Percentiles rank a stretch among this genome's conserved stretches.
These are phyloP conservation scores for Xylaria sp. DNA, from an alignment of 2,329 filamentous ascomycete genomes.

Conservation along the genomic window DNA sequence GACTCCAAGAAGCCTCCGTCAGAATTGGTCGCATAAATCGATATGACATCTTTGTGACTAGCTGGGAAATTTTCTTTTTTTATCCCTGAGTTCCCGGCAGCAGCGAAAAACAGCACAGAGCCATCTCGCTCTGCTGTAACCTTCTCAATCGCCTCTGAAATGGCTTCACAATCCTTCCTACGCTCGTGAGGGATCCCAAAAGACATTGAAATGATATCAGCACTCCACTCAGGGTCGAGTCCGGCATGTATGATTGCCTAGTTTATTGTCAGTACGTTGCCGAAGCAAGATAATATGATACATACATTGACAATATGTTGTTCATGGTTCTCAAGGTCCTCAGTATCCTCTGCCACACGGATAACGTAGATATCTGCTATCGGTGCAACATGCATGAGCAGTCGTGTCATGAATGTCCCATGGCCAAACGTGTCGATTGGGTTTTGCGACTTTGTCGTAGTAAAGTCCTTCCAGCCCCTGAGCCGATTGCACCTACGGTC, in stretches of 20 bases:
- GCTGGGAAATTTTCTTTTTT: slow-evolving; percentile 6
- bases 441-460: not conserved
- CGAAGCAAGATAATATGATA: not conserved
- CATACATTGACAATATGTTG: not conserved
- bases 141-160: not conserved
- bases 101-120: slow-evolving; percentile 2
- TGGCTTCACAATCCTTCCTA: not conserved
- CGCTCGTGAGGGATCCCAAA: slow-evolving; percentile 2
- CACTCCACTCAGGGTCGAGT: slow-evolving; percentile 1
- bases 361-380: not conserved
- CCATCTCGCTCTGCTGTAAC: slow-evolving; percentile 1
- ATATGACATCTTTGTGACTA: slow-evolving; percentile 3
- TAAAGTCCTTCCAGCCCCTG: slow-evolving; percentile 4
- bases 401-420: slow-evolving; percentile 10
- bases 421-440: slow-evolving; percentile 7
- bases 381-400: slow-evolving; percentile 5
- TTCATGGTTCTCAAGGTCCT: not conserved
- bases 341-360: slow-evolving; percentile 2
- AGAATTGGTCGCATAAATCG: slow-evolving; percentile 6
- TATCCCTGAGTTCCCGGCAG: slow-evolving; percentile 3
- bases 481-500: not conserved
- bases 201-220: slow-evolving; percentile 15
- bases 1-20: not conserved
- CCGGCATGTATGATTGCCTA: slow-evolving; percentile 6
- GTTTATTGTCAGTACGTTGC: not conserved